phyloP scores from a whole-genome alignment of 352 stramenopile species.

The Pilasporangium apinafurcum region DNA sequence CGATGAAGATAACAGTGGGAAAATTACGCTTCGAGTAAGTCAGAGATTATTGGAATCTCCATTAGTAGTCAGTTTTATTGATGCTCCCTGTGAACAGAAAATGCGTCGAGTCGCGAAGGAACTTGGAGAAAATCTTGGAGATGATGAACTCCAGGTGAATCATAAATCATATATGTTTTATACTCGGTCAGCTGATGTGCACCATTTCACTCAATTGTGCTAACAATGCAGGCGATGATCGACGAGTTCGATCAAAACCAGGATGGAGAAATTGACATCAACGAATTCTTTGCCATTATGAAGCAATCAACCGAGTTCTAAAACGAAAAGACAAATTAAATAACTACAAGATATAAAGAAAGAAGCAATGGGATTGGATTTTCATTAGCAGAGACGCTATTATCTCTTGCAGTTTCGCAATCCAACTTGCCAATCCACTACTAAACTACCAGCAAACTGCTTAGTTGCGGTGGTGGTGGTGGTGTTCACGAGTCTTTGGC shows the following conservation, averaged over 20 bases:
- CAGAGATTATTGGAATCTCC: neutral
- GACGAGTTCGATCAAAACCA: slow-evolving; percentile 94
- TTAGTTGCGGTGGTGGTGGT: slow-evolving; percentile 82
- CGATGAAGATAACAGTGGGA: slow-evolving; percentile 87
- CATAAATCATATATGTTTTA: neutral
- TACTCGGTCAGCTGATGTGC: neutral
- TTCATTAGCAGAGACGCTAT: slow-evolving; percentile 1
- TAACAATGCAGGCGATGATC: slow-evolving; percentile 89
- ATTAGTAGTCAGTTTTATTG: neutral
- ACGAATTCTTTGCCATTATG: slow-evolving; percentile 90
- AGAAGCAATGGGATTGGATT: slow-evolving; percentile 22
- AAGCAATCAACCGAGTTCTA: slow-evolving; percentile 80
- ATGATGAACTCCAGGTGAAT: slow-evolving; percentile 87
- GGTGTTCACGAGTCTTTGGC: slow-evolving; percentile 63
- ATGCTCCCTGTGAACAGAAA: slow-evolving; percentile 46
- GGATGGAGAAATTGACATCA: slow-evolving; percentile 86
- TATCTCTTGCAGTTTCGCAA: neutral
- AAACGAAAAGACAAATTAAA: slow-evolving; percentile 10
- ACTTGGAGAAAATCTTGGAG: slow-evolving; percentile 89
- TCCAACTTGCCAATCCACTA: slow-evolving; percentile 9
- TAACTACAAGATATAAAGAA: neutral
- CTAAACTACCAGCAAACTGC: slow-evolving; percentile 9
- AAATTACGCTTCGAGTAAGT: slow-evolving; percentile 77
- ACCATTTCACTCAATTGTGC: neutral
- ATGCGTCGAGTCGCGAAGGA: slow-evolving; percentile 90